A percentile compares a stretch with the other conserved stretches of the same genome.
These are phyloP conservation scores for Coleophoma eucalyptorum DNA, from an alignment of 2,329 filamentous ascomycete genomes.

Conservation along the genomic window DNA sequence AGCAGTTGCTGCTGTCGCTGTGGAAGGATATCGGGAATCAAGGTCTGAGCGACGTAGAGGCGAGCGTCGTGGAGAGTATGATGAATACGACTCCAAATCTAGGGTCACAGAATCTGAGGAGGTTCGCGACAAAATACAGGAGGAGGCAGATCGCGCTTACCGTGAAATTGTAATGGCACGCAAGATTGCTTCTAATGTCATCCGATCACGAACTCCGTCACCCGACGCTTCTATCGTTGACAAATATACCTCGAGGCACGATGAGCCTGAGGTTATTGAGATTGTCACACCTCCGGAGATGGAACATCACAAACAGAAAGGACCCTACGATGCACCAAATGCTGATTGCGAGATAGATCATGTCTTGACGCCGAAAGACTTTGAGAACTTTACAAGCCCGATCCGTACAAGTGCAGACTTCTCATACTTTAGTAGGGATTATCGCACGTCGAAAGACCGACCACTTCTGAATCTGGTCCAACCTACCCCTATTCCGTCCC, in stretches of 20 bases:
- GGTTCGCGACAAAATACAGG: conserved; percentile 43
- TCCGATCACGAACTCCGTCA: conserved; percentile 47
- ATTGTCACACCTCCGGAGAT: conserved; percentile 54
- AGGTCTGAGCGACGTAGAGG: conserved; percentile 29
- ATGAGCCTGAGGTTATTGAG: conserved; percentile 33
- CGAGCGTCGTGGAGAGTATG: conserved; percentile 19
- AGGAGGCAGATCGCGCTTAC: conserved; percentile 55
- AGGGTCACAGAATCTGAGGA: conserved; percentile 12
- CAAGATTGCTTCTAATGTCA: conserved; percentile 47
- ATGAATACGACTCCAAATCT: conserved; percentile 16
- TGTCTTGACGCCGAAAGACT: conserved; percentile 49
- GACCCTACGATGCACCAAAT: conserved; percentile 52
- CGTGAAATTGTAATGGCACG: conserved; percentile 50
- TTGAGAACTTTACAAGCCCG: conserved; percentile 30
- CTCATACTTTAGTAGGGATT: conserved; percentile 17
- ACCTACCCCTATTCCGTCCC: conserved; percentile 54
- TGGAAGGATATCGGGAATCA: conserved; percentile 24
- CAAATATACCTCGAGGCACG: conserved; percentile 38
- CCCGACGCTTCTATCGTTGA: conserved; percentile 50
- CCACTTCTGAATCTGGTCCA: conserved; percentile 58
- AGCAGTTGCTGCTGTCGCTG: conserved; percentile 38
- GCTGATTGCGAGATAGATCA: conserved; percentile 63
- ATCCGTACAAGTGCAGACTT: conserved; percentile 33
- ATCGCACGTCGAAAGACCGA: conserved; percentile 26
- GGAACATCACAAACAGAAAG: conserved; percentile 40